Base-by-base conservation (phyloP, 2,329 filamentous ascomycete species). In the Diaporthe sp. region DNA sequence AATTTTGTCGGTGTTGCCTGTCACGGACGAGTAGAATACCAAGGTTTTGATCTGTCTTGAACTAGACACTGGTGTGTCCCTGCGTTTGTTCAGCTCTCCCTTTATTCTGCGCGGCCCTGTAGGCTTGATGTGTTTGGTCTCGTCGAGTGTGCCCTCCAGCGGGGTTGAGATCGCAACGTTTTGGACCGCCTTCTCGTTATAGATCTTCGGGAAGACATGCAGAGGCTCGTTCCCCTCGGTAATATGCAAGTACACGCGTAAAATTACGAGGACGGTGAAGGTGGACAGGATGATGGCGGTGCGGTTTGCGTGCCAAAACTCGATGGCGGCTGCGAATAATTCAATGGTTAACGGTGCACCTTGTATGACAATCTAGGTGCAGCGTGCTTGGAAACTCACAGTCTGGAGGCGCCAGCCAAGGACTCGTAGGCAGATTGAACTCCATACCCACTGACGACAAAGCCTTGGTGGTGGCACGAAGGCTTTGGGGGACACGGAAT, bases 11-110 rank as follows among this genome's bases (percentile, higher is more conserved):
- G 96, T 98, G 44, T 92, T 94, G 4, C 93, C 95, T 4, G 95
- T 97, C 74, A 98, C 87, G 0, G 96, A 98, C 2, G 95, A 96
- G 86, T 94, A 98, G 86, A 98, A 98, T 44, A 98, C 85, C 22
- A 98, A 84, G 3, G 94, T 90, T 81, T 96, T 94, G 73, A 95
- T 88, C 68, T 88, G 72, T 84, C 83, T 51, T 78, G 74, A 75
- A 77, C 77, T 67, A 74, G 81, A 59, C 77, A 81, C 77, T 75
- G 82, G 82, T 77, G 82, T 80, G 19, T 82, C 82, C 51, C 80
- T 83, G 62, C 83, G 77, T 76, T 82, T 87, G 58, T 79, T 80
- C 68, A 81, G 68, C 61, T 85, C 85, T 72, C 86, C 86, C 76
- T 85, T 87, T 77, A 87, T 87, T 75, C 85, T 83, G 73, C 84